Evolutionary conservation across 2,329 filamentous ascomycete genomes (phyloP).

Genomic region (Trichoderma harzianum): DNA sequence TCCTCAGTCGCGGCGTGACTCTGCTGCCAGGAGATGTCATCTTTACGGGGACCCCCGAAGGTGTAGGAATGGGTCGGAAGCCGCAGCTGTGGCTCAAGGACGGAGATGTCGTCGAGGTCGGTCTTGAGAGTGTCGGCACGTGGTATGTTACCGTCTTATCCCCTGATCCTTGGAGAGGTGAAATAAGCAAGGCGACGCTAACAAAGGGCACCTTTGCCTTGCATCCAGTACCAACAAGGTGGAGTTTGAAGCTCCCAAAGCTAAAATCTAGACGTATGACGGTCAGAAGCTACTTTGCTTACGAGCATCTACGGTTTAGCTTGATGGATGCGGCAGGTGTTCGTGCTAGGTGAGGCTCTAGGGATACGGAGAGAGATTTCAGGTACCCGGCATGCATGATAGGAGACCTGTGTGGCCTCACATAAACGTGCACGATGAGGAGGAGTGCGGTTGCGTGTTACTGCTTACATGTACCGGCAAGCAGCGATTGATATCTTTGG

Average conservation of each 20-base stretch:
- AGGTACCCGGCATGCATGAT: neutral
- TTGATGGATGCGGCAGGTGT: neutral
- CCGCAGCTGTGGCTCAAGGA: conserved; percentile 67
- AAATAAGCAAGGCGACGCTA: neutral
- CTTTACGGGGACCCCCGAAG: conserved; percentile 66
- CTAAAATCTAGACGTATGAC: conserved; percentile 27
- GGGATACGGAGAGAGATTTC: neutral
- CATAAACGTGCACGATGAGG: neutral
- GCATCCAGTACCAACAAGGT: conserved; percentile 30
- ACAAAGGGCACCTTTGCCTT: neutral
- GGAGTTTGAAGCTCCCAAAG: conserved; percentile 29
- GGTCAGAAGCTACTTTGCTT: neutral
- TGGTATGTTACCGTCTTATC: conserved; percentile 33
- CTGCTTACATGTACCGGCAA: neutral
- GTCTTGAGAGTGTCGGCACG: conserved; percentile 62
- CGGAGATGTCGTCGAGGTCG: conserved; percentile 67
- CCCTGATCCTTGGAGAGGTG: neutral
- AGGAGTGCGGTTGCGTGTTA: neutral
- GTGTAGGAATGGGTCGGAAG: conserved; percentile 67
- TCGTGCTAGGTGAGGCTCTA: neutral
- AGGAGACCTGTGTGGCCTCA: neutral
- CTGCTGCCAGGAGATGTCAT: conserved; percentile 62
- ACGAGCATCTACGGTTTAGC: neutral
- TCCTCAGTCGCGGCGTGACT: conserved; percentile 60
- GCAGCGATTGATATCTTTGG: neutral